Conservation (phyloP, 192 early-diverging fungal species). For the Bifiguratus adelaidae region DNA sequence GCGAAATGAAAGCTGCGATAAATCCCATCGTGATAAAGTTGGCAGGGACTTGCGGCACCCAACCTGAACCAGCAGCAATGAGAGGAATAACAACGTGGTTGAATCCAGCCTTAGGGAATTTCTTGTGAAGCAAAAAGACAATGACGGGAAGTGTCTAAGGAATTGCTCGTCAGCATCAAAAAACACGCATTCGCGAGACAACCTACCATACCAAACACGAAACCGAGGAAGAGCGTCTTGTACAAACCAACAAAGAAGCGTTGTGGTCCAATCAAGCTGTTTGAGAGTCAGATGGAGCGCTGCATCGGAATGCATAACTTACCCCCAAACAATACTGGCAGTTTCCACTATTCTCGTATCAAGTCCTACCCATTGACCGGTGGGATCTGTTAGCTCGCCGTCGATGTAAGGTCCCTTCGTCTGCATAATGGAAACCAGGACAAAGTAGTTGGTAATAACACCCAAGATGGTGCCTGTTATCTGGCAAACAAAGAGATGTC, state of each 20-base stretch:
- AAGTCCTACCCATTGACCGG: too few relatives aligned
- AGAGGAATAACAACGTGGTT: slow-evolving; percentile 35
- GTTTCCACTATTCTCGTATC: slow-evolving; percentile 9
- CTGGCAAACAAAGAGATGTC: slow-evolving; percentile 42
- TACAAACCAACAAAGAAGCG: slow-evolving; percentile 51
- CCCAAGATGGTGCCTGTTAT: slow-evolving; percentile 30
- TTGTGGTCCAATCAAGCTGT: slow-evolving; percentile 39
- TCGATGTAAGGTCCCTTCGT: slow-evolving; percentile 4
- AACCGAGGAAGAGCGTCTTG: too few relatives aligned
- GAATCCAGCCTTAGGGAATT: slow-evolving; percentile 23
- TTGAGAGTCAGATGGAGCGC: too few relatives aligned
- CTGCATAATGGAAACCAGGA: neutral
- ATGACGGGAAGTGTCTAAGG: slow-evolving; percentile 44
- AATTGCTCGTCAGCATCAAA: too few relatives aligned
- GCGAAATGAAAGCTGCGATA: slow-evolving; percentile 34
- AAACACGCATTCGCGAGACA: too few relatives aligned
- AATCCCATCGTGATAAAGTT: slow-evolving; percentile 32
- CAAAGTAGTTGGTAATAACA: slow-evolving; percentile 9
- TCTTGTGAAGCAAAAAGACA: slow-evolving; percentile 33
- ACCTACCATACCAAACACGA: too few relatives aligned
- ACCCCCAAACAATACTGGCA: slow-evolving; percentile 26
- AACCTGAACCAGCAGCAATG: slow-evolving; percentile 8
- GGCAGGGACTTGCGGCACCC: too few relatives aligned
- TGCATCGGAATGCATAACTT: too few relatives aligned
- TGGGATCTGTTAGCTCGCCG: too few relatives aligned